These are phyloP conservation scores for Phialophora verrucosa DNA, from an alignment of 2,329 filamentous ascomycete genomes.

Conservation along the genomic window DNA sequence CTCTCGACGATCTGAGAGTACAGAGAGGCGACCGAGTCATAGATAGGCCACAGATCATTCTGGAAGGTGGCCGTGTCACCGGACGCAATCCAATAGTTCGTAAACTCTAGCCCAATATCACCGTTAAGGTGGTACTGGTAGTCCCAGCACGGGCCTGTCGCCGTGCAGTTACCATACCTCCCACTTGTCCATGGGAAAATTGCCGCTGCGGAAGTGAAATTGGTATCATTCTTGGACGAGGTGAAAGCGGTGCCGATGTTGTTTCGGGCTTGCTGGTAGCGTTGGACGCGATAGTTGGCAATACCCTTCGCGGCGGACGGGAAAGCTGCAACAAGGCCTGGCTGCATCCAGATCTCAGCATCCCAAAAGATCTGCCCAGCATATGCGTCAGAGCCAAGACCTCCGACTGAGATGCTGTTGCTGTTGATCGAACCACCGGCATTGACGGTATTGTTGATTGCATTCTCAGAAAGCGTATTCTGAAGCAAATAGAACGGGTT, in stretches of 20 bases:
- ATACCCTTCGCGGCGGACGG: slow-evolving; percentile 68
- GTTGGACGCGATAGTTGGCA: slow-evolving; percentile 66
- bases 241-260: slow-evolving; percentile 63
- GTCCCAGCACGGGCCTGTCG: slow-evolving; percentile 68
- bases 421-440: slow-evolving; percentile 58
- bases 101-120: slow-evolving; percentile 68
- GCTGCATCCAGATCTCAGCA: slow-evolving; percentile 71
- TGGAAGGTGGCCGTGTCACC: slow-evolving; percentile 64
- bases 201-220: slow-evolving; percentile 63
- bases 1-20: slow-evolving; percentile 65
- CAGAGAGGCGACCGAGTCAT: slow-evolving; percentile 67
- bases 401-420: slow-evolving; percentile 71
- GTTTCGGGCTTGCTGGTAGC: slow-evolving; percentile 63
- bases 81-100: slow-evolving; percentile 66
- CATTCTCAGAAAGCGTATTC: slow-evolving; percentile 60
- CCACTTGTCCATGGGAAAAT: slow-evolving; percentile 73
- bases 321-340: slow-evolving; percentile 67
- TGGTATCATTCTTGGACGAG: slow-evolving; percentile 65
- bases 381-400: slow-evolving; percentile 70
- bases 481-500: slow-evolving; percentile 57
- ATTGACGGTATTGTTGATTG: slow-evolving; percentile 54
- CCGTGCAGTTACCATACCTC: slow-evolving; percentile 71
- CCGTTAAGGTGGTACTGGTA: slow-evolving; percentile 75
- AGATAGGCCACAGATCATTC: slow-evolving; percentile 64
- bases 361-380: slow-evolving; percentile 71